Evolutionary conservation across 2,329 filamentous ascomycete species (phyloP).

Genomic region (Trichoderma atrobrunneum): DNA sequence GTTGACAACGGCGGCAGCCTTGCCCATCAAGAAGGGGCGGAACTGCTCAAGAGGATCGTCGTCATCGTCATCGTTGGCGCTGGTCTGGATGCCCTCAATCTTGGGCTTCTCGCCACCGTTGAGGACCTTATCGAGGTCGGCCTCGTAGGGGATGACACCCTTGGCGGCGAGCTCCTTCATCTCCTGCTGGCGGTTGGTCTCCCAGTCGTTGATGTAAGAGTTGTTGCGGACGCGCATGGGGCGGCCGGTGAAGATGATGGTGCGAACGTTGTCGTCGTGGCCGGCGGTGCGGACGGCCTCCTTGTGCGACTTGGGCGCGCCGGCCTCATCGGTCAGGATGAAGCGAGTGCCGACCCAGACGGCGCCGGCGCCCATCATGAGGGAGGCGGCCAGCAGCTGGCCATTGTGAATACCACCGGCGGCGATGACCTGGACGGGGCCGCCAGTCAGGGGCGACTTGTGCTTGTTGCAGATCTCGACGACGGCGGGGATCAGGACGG

Average conservation of each 20-base stretch:
- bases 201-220: constrained; percentile 93
- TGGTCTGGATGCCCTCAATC: constrained; percentile 56
- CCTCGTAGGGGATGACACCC: constrained; percentile 90
- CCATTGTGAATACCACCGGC: constrained; percentile 95
- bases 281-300: constrained; percentile 88
- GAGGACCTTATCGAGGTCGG: constrained; percentile 82
- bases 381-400: constrained; percentile 79
- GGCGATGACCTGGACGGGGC: constrained; percentile 86
- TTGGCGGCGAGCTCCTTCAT: constrained; percentile 89
- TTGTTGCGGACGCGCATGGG: constrained; percentile 93
- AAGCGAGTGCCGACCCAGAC: constrained; percentile 98
- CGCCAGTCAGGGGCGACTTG: constrained; percentile 83
- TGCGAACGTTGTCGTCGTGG: constrained; percentile 94
- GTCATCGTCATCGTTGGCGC: constrained; percentile 60
- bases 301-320: constrained; percentile 89
- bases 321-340: constrained; percentile 89
- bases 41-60: constrained; percentile 92
- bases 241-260: constrained; percentile 97
- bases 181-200: constrained; percentile 83
- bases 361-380: constrained; percentile 87
- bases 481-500: constrained; percentile 87
- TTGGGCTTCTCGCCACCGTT: constrained; percentile 61
- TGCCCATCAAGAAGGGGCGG: constrained; percentile 91
- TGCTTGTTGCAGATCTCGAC: constrained; percentile 75
- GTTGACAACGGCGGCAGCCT: constrained; percentile 89